phyloP scores from a whole-genome alignment of 2,329 filamentous ascomycete species.

The Xylaria sp. region DNA sequence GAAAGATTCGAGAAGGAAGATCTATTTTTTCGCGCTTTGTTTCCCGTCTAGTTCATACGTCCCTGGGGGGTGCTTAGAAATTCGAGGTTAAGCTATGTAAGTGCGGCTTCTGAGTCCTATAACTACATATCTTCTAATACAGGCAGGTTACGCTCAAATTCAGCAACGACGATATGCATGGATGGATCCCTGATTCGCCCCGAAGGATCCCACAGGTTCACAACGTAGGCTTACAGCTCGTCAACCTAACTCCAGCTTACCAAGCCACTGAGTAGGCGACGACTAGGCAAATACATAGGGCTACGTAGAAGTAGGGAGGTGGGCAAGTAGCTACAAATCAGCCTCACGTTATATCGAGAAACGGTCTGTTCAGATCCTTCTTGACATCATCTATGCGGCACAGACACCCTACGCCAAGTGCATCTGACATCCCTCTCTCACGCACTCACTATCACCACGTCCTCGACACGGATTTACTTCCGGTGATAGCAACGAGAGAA shows the following conservation, averaged over 20 bases:
- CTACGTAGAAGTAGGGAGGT: background rate
- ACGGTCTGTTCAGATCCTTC: slow-evolving; percentile 10
- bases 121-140: background rate
- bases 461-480: background rate
- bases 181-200: background rate
- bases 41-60: background rate
- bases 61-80: background rate
- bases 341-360: background rate
- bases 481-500: background rate
- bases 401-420: background rate
- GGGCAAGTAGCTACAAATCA: background rate
- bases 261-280: background rate
- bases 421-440: background rate
- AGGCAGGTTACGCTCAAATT: background rate
- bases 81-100: background rate
- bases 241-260: background rate
- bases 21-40: background rate
- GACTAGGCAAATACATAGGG: background rate
- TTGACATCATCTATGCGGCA: slow-evolving; percentile 5
- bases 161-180: background rate
- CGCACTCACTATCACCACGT: background rate
- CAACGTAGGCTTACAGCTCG: background rate
- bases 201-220: background rate
- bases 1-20: background rate
- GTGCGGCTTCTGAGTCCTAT: background rate